Evolutionary conservation across 345 rosid species (phyloP).

Genomic region (Bruguiera gymnorhiza): DNA sequence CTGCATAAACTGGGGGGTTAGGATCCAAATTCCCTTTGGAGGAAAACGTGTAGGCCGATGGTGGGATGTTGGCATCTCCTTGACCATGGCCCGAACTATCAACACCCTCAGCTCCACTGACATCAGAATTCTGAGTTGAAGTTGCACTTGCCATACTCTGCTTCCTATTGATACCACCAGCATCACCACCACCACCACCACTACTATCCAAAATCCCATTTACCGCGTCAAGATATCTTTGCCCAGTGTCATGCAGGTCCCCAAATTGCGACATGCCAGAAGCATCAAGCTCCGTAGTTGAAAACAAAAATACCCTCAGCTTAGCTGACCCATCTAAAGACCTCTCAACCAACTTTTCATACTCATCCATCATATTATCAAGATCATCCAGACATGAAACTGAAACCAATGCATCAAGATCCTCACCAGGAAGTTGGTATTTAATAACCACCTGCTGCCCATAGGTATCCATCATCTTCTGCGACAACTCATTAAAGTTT

Average conservation of each 20-base stretch:
- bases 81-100: conserved; percentile 39
- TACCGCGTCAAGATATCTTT: conserved; percentile 64
- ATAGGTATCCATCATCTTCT: conserved; percentile 51
- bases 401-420: conserved; percentile 76
- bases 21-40: conserved; percentile 36
- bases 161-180: conserved; percentile 41
- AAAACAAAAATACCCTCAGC: conserved; percentile 64
- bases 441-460: conserved; percentile 58
- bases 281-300: conserved; percentile 45
- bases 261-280: conserved; percentile 40
- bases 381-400: conserved; percentile 71
- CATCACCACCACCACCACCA: conserved; percentile 27
- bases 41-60: conserved; percentile 34
- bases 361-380: conserved; percentile 82
- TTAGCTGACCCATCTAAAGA: conserved; percentile 65
- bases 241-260: conserved; percentile 55
- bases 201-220: conserved; percentile 41
- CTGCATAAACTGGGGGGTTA: conserved; percentile 31
- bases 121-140: conserved; percentile 67
- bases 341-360: conserved; percentile 59
- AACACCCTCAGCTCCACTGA: conserved; percentile 45
- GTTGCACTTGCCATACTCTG: conserved; percentile 58
- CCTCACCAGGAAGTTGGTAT: conserved; percentile 82
- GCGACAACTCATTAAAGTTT: conserved; percentile 39
- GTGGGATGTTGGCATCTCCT: conserved; percentile 31